Conservation (phyloP, 768 basidiomycete species). For the Lactifluus pinguis region DNA sequence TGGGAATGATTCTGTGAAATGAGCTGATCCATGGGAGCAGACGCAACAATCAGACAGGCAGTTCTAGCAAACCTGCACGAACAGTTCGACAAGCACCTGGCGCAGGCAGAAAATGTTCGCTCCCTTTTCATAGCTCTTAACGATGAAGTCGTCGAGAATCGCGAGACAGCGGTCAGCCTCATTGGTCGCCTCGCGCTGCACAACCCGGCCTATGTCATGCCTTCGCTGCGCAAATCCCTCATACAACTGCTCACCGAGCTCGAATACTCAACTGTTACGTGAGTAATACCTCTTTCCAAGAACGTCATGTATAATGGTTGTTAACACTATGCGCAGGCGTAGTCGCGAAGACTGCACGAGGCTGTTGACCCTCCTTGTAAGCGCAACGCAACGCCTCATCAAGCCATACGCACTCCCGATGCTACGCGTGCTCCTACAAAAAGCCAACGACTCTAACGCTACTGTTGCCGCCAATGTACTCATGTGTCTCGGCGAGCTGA, state of each 20-base stretch:
- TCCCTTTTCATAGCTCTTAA: slow-evolving; percentile 95
- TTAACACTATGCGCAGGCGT: slow-evolving; percentile 40
- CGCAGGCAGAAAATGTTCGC: slow-evolving; percentile 97
- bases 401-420: slow-evolving; percentile 94
- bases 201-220: slow-evolving; percentile 99
- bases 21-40: not conserved
- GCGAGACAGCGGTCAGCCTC: slow-evolving; percentile 80
- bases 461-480: slow-evolving; percentile 88
- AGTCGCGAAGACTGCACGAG: slow-evolving; percentile 89
- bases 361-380: slow-evolving; percentile 79
- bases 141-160: slow-evolving; percentile 91
- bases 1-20: not conserved
- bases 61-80: slow-evolving; percentile 85
- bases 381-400: slow-evolving; percentile 87
- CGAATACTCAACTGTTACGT: slow-evolving; percentile 87
- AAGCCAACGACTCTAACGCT: slow-evolving; percentile 78
- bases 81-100: slow-evolving; percentile 92
- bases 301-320: slow-evolving; percentile 6
- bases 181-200: slow-evolving; percentile 91
- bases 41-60: slow-evolving; percentile 64
- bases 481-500: slow-evolving; percentile 89
- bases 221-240: slow-evolving; percentile 86
- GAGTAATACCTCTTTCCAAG: slow-evolving; percentile 30
- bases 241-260: slow-evolving; percentile 95
- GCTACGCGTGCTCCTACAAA: slow-evolving; percentile 83